Base-by-base conservation (phyloP, 2,329 filamentous ascomycete genomes). In the Calonectria multiphialidica region DNA sequence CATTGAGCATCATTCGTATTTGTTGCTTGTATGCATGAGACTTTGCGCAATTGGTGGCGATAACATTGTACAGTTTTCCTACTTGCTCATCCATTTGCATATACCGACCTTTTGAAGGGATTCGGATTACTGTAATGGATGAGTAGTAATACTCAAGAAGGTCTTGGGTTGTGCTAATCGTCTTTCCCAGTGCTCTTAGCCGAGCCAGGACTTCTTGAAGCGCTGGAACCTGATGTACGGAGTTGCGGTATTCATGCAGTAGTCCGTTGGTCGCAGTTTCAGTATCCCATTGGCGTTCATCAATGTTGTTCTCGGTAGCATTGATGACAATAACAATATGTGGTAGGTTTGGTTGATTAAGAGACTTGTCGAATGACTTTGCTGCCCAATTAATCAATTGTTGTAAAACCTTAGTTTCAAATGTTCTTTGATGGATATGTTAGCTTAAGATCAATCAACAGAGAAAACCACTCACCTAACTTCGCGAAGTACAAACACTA, bases 401-500 rank as follows among this genome's bases (percentile, higher is more conserved):
- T 15, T 49, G 42, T 30, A 69, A 53, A n/a, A 63, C 57, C 40
- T 69, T 59, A 13, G 40, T 50, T 50, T 69, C 40, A 44, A 69
- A 69, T n/a, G 61, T 64, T 23, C 61, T 64, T 15, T 2, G 10
- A 18, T 10, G 10, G 5, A 2, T n/a, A n/a, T n/a, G 33, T 64
- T 49, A 64, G 61, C 18, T 9, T 16, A 23, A 12, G 5, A 5
- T 35, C 13, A 1, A 35, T 23, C 1, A 6, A 18, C 10, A 10
- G 12, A 9, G 6, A 21, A 16, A 21, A 16, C 2, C 18, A 0
- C 61, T 35, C 23, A 68, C 67, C 61, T 65, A 59, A 47, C 28
- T n/a, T 70, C 61, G 25, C 63, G 66, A 7, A 72, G 53, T 12
- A 72, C 67, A 59, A 72, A 72, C 0, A 72, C 71, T 15, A 72